phyloP scores from a whole-genome alignment of 1,284 basidiomycete species.

The Termitomyces sp. region DNA sequence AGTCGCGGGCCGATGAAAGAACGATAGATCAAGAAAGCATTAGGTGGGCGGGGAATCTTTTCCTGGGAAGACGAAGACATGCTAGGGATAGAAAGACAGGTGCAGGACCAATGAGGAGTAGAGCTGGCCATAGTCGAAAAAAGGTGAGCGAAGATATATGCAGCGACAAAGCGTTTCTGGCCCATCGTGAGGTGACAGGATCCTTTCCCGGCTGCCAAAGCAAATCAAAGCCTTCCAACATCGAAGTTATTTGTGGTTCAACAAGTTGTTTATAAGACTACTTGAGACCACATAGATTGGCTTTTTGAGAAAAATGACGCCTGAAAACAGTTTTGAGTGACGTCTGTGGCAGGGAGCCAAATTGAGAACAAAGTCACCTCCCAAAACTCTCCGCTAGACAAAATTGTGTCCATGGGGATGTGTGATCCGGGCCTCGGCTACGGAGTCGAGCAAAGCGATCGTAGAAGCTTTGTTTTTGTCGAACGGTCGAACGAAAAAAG shows the following conservation, averaged over 20 bases:
- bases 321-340: not conserved
- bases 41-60: slow-evolving; percentile 68
- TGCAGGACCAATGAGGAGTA: not conserved
- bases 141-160: not conserved
- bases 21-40: slow-evolving; percentile 90
- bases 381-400: not conserved
- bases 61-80: not conserved
- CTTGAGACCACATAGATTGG: no score
- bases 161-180: not conserved
- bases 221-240: not conserved
- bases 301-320: not conserved
- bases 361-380: not conserved
- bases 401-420: not conserved
- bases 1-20: slow-evolving; percentile 52
- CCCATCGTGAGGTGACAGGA: not conserved
- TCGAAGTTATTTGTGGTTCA: not conserved
- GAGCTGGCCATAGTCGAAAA: not conserved
- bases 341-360: not conserved
- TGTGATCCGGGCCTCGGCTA: not conserved
- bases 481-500: not conserved
- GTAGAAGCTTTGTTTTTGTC: not conserved
- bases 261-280: not conserved
- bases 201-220: not conserved
- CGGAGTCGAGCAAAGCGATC: not conserved
- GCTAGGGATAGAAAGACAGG: not conserved